Base-by-base conservation (phyloP, 257 asterid species). In the Knoxia roxburghii region DNA sequence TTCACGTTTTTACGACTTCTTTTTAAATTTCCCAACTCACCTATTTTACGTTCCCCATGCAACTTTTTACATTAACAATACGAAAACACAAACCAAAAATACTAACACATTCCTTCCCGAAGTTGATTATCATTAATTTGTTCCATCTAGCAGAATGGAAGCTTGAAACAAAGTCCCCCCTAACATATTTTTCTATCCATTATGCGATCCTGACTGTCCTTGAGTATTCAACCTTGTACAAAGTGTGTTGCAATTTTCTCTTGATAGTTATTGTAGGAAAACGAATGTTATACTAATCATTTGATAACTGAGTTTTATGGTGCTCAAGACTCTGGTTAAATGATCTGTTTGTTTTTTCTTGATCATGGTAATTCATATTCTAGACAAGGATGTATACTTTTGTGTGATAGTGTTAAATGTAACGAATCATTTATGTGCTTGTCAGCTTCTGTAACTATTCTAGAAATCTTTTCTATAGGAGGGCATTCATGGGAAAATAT, bases 331-430 rank as follows among this genome's bases (percentile, higher is more conserved):
- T 50, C 21, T 30, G 63, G 9, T 54, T 24, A 54, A 26, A 26
- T 9, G 20, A 2, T 6, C 39, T 32, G 14, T 18, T 33, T 7
- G 0, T 32, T 57, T 40, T 54, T 32, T 24, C 21, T 40, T 17
- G 29, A 20, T 26, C 24, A 53, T 39, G 23, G 10, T 15, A 23
- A 40, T 39, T 53, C 54, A 2, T 23, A 37, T 54, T 29, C 27
- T 54, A 39, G 29, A 67, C 37, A 52, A 13, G 20, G 50, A 45
- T 66, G 12, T 24, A 50, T n/a, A 66, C 60, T 51, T n/a, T 23
- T 67, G 27, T 14, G 15, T 67, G 37, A 39, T 46, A n/a, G 7
- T 37, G 17, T 55, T 48, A 20, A 60, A 48, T 18, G 20, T 7
- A 1, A 24, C 6, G 13, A 8, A 40, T 41, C 59, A 29, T 53